These are phyloP conservation scores for Medicago lupulina DNA, from an alignment of 306 rosid species.

Conservation along the genomic window DNA sequence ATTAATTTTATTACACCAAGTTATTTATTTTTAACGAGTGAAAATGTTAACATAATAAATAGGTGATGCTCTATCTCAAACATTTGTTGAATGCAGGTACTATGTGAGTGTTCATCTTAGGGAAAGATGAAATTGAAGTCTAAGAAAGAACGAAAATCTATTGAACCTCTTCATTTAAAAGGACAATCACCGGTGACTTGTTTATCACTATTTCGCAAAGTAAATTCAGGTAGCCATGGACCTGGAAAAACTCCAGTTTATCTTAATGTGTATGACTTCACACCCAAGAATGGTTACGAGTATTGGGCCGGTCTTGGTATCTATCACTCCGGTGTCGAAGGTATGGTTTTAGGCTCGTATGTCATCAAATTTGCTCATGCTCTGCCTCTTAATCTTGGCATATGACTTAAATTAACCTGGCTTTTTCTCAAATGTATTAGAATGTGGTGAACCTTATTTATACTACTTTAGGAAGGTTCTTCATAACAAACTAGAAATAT, in stretches of 20 bases:
- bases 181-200: constrained; percentile 64
- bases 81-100: constrained; percentile 50
- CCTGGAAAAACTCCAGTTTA: constrained; percentile 80
- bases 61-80: constrained; percentile 24
- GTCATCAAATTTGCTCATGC: constrained; percentile 23
- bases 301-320: constrained; percentile 98
- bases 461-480: too few relatives aligned
- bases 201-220: constrained; percentile 76
- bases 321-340: constrained; percentile 98
- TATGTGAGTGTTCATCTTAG: constrained; percentile 40
- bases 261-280: constrained; percentile 93
- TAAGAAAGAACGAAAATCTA: constrained; percentile 82
- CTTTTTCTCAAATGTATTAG: constrained; percentile 1
- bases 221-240: constrained; percentile 63
- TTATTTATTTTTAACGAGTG: not conserved
- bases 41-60: constrained; percentile 20
- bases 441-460: too few relatives aligned
- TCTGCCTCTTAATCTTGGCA: constrained; percentile 12
- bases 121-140: constrained; percentile 73
- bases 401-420: constrained; percentile 4
- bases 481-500: too few relatives aligned
- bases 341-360: constrained; percentile 44
- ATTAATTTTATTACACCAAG: too few relatives aligned
- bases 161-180: constrained; percentile 73
- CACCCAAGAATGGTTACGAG: constrained; percentile 81